Conservation (phyloP, 331 rosid species). For the Quercus lobata region DNA sequence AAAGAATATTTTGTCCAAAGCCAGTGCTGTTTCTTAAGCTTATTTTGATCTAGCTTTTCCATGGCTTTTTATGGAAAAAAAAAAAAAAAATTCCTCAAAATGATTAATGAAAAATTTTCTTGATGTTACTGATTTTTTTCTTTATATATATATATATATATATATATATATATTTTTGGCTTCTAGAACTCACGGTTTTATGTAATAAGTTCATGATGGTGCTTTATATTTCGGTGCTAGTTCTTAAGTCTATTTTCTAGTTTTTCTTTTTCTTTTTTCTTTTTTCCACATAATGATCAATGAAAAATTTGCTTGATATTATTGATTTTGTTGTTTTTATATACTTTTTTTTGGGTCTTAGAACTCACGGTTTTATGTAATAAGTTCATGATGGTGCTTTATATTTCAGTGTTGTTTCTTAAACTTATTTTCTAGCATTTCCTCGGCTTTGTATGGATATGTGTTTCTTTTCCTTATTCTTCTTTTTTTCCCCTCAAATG, state of each 20-base stretch:
- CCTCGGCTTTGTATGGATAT: too few species aligned
- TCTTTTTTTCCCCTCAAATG: too few species aligned
- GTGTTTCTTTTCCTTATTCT: background rate
- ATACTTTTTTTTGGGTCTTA: background rate
- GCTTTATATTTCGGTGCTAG: slow-evolving; percentile 9
- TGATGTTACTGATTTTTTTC: background rate
- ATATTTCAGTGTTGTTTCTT: slow-evolving; percentile 3
- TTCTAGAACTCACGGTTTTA: background rate
- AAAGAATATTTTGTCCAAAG: background rate
- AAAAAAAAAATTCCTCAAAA: too few species aligned
- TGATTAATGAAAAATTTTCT: background rate
- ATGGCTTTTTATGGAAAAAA: too few species aligned
- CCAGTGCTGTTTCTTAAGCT: background rate
- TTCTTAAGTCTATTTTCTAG: slow-evolving; percentile 6
- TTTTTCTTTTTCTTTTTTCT: background rate
- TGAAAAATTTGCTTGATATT: background rate
- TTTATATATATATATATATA: background rate
- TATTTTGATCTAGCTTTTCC: background rate
- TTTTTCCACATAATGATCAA: too few species aligned
- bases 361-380: background rate
- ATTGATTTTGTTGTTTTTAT: background rate
- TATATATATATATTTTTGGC: background rate
- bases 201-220: background rate
- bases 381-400: background rate
- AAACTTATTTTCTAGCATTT: background rate